These are phyloP conservation scores for Leptoxyphium fumago DNA, from an alignment of 2,329 filamentous ascomycete genomes.

Conservation along the genomic window DNA sequence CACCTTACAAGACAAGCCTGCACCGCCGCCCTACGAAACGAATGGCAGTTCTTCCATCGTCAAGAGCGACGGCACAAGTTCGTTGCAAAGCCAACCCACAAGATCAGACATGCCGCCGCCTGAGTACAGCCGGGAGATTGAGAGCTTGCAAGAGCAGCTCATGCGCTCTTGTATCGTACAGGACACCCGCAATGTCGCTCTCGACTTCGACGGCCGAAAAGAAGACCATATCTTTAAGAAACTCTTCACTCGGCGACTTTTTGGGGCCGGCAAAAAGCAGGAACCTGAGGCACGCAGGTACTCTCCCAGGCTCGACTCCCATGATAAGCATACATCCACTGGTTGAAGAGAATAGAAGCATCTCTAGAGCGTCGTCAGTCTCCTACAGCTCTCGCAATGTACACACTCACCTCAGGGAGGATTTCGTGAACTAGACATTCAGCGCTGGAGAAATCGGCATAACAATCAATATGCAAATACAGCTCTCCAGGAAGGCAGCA, in stretches of 20 bases:
- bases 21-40: not conserved
- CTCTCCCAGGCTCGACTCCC: no score
- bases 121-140: not conserved
- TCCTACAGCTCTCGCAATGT: no score
- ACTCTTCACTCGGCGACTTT: not conserved
- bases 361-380: no score
- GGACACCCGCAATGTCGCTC: not conserved
- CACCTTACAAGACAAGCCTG: not conserved
- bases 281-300: no score
- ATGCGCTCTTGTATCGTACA: not conserved
- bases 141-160: not conserved
- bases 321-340: no score
- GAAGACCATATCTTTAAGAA: not conserved
- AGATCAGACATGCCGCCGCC: not conserved
- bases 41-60: not conserved
- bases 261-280: not conserved
- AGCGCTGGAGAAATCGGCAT: no score
- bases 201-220: not conserved
- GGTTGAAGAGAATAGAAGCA: no score
- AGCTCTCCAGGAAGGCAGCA: no score
- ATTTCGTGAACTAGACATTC: no score
- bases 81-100: not conserved
- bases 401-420: no score
- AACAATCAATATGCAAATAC: no score
- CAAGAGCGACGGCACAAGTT: not conserved